phyloP scores from a whole-genome alignment of 306 rosid species.

The Prunus kanzakura region DNA sequence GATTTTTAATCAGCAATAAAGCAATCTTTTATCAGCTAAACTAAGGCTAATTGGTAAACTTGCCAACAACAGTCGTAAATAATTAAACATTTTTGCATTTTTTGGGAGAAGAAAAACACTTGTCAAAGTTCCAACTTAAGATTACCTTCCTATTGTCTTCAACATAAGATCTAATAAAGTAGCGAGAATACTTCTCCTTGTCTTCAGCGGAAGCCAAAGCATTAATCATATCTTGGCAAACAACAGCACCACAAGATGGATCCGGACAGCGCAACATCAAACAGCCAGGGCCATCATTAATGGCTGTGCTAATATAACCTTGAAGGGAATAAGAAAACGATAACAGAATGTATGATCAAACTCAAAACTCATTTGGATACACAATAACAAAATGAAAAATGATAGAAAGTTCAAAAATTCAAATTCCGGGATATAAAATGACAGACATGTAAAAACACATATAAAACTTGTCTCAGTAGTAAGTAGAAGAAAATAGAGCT shows the following conservation, averaged over 20 bases:
- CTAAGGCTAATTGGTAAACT: background rate
- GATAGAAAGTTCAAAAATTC: background rate
- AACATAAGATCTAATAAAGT: slow-evolving; percentile 79
- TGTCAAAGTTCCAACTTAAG: slow-evolving; percentile 1
- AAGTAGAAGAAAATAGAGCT: background rate
- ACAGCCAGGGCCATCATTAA: slow-evolving; percentile 94
- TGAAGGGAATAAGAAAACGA: background rate
- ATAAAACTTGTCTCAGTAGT: background rate
- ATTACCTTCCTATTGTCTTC: slow-evolving; percentile 88
- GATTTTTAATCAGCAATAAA: background rate
- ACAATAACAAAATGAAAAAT: background rate
- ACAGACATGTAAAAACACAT: background rate
- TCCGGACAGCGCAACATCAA: slow-evolving; percentile 89
- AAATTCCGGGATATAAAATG: background rate
- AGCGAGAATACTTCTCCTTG: slow-evolving; percentile 65
- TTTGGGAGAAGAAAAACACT: slow-evolving; percentile 1
- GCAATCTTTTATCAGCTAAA: background rate
- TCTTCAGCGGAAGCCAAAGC: slow-evolving; percentile 54
- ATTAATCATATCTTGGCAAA: slow-evolving; percentile 78
- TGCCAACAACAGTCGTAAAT: background rate
- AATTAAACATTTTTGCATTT: background rate
- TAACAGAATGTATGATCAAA: background rate
- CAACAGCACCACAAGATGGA: slow-evolving; percentile 79
- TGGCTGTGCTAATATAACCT: slow-evolving; percentile 80
- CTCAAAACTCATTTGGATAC: background rate